Conservation (phyloP, 1,284 basidiomycete genomes). For the Pascua sp. region DNA sequence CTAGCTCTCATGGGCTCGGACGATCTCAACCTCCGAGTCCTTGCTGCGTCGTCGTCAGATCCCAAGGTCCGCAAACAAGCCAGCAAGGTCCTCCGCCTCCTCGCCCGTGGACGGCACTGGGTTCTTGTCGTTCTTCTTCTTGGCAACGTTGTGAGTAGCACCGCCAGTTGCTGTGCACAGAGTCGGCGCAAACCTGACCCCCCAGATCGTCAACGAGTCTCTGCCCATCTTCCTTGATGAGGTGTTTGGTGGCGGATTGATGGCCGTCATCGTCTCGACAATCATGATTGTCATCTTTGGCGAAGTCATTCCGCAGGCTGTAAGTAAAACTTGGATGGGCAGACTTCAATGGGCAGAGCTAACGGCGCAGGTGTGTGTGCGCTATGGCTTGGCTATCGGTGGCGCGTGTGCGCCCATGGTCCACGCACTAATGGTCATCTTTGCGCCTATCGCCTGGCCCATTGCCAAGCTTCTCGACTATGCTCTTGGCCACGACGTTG, state of each 20-base stretch:
- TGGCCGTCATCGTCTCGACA: conserved; percentile 77
- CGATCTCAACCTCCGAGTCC: conserved; percentile 82
- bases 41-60: conserved; percentile 74
- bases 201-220: conserved; percentile 77
- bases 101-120: conserved; percentile 85
- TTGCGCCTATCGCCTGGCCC: conserved; percentile 81
- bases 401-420: conserved; percentile 83
- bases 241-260: conserved; percentile 77
- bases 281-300: conserved; percentile 67
- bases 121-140: conserved; percentile 83
- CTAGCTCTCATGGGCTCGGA: conserved; percentile 94
- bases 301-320: conserved; percentile 78
- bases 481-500: conserved; percentile 67
- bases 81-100: conserved; percentile 69
- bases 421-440: conserved; percentile 62
- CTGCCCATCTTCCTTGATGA: conserved; percentile 86
- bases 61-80: conserved; percentile 65
- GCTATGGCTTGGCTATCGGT: conserved; percentile 86
- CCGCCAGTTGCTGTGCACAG: not conserved
- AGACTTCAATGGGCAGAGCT: not conserved
- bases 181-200: not conserved
- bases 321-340: conserved; percentile 23
- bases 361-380: conserved; percentile 70
- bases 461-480: conserved; percentile 81
- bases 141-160: conserved; percentile 71